Conservation (phyloP, 1,284 basidiomycete species). For the Irpex lacteus region DNA sequence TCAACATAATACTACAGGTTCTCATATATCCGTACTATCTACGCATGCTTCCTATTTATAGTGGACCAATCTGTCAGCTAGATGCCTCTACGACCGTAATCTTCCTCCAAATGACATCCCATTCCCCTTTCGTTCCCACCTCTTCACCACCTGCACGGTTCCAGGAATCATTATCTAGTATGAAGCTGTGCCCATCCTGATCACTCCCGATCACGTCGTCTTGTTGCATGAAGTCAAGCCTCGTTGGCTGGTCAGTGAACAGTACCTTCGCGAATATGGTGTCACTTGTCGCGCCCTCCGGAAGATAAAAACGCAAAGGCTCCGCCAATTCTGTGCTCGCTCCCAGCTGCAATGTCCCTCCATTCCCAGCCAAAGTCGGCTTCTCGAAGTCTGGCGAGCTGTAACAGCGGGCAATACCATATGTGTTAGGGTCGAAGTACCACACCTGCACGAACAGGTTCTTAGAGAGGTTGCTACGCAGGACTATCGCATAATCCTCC, state of each 20-base stretch:
- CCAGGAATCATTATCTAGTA: neutral
- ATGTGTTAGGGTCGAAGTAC: slow-evolving; percentile 15
- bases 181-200: slow-evolving; percentile 3
- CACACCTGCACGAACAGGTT: slow-evolving; percentile 8
- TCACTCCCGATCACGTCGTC: slow-evolving; percentile 5
- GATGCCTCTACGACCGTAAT: neutral
- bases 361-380: slow-evolving; percentile 6
- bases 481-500: slow-evolving; percentile 12
- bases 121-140: slow-evolving; percentile 1
- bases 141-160: neutral
- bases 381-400: slow-evolving; percentile 3
- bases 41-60: no score
- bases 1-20: neutral
- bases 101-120: slow-evolving; percentile 5
- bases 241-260: slow-evolving; percentile 3
- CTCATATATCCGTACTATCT: neutral
- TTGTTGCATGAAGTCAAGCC: slow-evolving; percentile 11
- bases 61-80: no score
- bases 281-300: slow-evolving; percentile 7
- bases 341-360: slow-evolving; percentile 12
- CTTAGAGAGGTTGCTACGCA: slow-evolving; percentile 1
- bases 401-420: slow-evolving; percentile 12
- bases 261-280: slow-evolving; percentile 14
- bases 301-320: slow-evolving; percentile 6
- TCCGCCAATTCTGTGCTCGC: slow-evolving; percentile 8